Percentiles rank a stretch among this genome's conserved stretches.
phyloP scores from a whole-genome alignment of 192 early-diverging fungal genomes.

The Coemansia reversa region DNA sequence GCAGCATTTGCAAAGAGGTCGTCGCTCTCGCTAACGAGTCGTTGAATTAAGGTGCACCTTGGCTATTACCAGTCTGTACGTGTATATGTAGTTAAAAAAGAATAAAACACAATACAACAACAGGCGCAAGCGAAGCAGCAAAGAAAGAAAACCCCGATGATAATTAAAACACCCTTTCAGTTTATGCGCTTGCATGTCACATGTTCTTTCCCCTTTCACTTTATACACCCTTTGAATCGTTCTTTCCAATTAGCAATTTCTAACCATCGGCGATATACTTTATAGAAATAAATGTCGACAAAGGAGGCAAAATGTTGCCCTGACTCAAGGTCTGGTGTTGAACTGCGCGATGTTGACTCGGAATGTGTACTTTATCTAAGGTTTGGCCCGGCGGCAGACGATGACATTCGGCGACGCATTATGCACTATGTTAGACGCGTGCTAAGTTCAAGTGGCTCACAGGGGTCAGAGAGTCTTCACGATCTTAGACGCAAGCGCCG shows the following conservation, averaged over 20 bases:
- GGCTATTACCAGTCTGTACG: too few species aligned
- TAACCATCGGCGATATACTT: background rate
- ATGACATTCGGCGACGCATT: slow-evolving; percentile 17
- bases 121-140: slow-evolving; percentile 4
- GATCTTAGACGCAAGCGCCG: slow-evolving; percentile 29
- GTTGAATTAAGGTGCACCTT: background rate
- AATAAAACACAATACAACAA: background rate
- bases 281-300: background rate
- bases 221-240: too few species aligned
- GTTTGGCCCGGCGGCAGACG: slow-evolving; percentile 23
- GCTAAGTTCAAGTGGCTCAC: slow-evolving; percentile 2
- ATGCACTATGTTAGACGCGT: slow-evolving; percentile 25
- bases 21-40: background rate
- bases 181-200: too few species aligned
- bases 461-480: background rate
- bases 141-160: background rate
- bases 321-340: too few species aligned
- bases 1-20: slow-evolving; percentile 11
- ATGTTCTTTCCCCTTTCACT: too few species aligned
- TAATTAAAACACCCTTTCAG: too few species aligned
- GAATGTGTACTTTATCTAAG: slow-evolving; percentile 31
- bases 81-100: too few species aligned
- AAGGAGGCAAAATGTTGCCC: background rate
- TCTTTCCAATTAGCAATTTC: too few species aligned
- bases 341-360: slow-evolving; percentile 11